Percentiles rank a stretch among this genome's conserved stretches.
These are phyloP conservation scores for Phytophthora constricta DNA, from an alignment of 352 stramenopile genomes.

Conservation along the genomic window DNA sequence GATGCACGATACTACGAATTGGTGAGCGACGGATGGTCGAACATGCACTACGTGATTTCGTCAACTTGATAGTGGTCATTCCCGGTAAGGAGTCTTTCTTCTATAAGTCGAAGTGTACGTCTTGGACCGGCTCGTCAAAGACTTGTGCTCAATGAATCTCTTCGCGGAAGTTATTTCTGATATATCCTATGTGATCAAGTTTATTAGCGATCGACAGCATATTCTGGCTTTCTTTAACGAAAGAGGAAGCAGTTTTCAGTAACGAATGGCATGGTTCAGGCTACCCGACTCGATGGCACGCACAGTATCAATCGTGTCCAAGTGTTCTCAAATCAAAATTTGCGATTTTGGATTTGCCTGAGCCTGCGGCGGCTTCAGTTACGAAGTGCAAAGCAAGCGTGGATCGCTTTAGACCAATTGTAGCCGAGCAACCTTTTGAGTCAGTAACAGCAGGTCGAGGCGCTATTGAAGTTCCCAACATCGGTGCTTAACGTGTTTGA, in stretches of 20 bases:
- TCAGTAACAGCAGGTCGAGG: background rate
- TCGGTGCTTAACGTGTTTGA: background rate
- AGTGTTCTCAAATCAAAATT: background rate
- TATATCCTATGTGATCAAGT: background rate
- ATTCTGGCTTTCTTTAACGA: background rate
- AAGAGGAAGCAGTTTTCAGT: background rate
- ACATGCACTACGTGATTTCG: background rate
- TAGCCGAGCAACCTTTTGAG: too few relatives aligned
- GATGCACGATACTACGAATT: background rate
- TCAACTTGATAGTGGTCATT: background rate
- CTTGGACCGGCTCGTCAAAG: background rate
- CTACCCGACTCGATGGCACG: background rate
- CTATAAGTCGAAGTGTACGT: background rate
- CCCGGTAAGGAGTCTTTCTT: background rate
- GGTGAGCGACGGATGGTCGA: background rate
- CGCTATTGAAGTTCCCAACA: background rate
- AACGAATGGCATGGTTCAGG: background rate
- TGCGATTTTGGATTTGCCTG: background rate
- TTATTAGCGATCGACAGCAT: background rate
- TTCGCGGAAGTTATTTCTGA: background rate
- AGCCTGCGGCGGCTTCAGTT: too few relatives aligned
- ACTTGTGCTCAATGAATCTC: background rate
- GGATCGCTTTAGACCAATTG: too few relatives aligned
- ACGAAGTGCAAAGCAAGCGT: background rate
- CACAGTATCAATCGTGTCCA: background rate